Conservation (phyloP, 805 yeast genomes). For the Naumovozyma baii region DNA sequence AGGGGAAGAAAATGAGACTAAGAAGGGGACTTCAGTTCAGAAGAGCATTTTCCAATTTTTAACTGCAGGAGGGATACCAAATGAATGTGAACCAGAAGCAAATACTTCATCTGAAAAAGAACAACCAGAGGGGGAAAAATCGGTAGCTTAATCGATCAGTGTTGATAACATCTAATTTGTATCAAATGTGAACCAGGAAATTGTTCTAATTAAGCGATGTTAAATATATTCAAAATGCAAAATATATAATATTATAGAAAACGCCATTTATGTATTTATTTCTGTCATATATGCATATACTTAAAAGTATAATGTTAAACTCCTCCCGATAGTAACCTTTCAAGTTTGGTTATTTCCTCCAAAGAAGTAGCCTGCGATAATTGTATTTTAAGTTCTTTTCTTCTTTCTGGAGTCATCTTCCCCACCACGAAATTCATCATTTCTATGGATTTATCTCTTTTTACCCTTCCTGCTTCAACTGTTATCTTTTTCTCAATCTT, state of each 20-base stretch:
- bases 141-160: no score
- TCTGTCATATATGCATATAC: background rate
- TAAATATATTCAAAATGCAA: background rate
- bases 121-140: background rate
- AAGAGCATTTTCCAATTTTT: conserved; percentile 34
- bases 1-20: conserved; percentile 30
- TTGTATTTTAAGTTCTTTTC: conserved; percentile 39
- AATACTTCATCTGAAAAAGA: conserved; percentile 1
- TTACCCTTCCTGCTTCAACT: background rate
- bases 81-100: conserved; percentile 4
- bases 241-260: background rate
- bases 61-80: conserved; percentile 35
- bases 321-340: conserved; percentile 38
- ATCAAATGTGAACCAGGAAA: no score
- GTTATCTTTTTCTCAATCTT: background rate
- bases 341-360: conserved; percentile 67
- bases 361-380: conserved; percentile 56
- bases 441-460: conserved; percentile 27
- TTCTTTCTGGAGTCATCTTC: conserved; percentile 48
- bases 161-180: no score
- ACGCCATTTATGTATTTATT: background rate
- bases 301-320: conserved; percentile 1
- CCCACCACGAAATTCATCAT: conserved; percentile 31
- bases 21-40: conserved; percentile 23
- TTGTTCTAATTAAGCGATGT: no score